A percentile compares a stretch with the other conserved stretches of the same genome.
Evolutionary conservation across 495 filamentous ascomycete genomes (phyloP).

Genomic region (Amniculicola lignicola): DNA sequence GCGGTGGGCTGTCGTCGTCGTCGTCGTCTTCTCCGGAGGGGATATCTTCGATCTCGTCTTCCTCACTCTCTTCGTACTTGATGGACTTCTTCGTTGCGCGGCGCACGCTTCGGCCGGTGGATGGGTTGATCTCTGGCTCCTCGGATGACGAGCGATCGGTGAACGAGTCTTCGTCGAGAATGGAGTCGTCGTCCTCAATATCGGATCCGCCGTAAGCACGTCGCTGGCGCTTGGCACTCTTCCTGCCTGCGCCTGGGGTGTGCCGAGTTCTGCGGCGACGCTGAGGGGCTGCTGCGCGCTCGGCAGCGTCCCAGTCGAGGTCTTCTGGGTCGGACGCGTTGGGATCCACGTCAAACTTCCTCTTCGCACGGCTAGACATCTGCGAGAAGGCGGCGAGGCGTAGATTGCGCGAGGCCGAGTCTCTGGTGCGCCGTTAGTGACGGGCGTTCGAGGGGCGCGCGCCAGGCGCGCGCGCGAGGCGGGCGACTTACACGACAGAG

Average conservation of each 20-base stretch:
- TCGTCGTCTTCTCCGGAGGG: conserved; percentile 30
- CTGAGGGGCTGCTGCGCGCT: conserved; percentile 17
- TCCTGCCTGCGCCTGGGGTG: conserved; percentile 35
- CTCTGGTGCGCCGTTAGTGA: conserved; percentile 17
- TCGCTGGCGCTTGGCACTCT: conserved; percentile 50
- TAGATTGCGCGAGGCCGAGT: conserved; percentile 1
- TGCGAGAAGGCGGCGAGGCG: conserved; percentile 18
- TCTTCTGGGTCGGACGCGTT: conserved; percentile 84
- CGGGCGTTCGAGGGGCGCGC: too few species aligned
- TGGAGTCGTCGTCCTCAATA: conserved; percentile 62
- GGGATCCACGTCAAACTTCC: conserved; percentile 72
- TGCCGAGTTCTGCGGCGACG: conserved; percentile 30
- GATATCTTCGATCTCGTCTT: conserved; percentile 48
- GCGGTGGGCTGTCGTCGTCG: conserved; percentile 11
- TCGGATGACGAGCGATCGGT: conserved; percentile 61
- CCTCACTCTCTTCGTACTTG: conserved; percentile 41
- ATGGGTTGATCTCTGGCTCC: conserved; percentile 60
- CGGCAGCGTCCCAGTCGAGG: conserved; percentile 62
- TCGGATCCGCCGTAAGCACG: conserved; percentile 55
- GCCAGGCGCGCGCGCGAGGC: not conserved
- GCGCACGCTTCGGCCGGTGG: conserved; percentile 68
- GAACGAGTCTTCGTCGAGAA: conserved; percentile 56
- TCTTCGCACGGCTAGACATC: conserved; percentile 58
- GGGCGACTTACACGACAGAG: conserved; percentile 10
- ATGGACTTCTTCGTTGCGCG: conserved; percentile 55